These are phyloP conservation scores for Dentipellis sp. DNA, from an alignment of 768 basidiomycete species.

Conservation along the genomic window DNA sequence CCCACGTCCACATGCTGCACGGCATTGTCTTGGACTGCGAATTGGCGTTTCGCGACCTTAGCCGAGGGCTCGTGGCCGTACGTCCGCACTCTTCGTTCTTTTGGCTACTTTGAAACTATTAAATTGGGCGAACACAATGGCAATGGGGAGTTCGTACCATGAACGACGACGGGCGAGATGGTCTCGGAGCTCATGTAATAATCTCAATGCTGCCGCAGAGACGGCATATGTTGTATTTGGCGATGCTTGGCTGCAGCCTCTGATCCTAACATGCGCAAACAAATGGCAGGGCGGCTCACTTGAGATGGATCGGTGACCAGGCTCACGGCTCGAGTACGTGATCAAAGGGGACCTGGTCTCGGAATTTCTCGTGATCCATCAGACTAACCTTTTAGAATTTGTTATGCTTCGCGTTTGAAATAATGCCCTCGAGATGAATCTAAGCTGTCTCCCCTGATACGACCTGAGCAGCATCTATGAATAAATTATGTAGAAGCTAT, in stretches of 20 bases:
- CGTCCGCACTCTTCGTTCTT: constrained; percentile 32
- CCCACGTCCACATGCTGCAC: constrained; percentile 42
- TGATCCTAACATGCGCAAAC: neutral
- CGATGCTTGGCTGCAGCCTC: neutral
- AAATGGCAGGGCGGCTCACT: neutral
- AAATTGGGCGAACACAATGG: neutral
- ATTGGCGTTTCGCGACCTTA: constrained; percentile 36
- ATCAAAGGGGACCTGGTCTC: too few species aligned
- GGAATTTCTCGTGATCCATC: too few species aligned
- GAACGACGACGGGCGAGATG: too few species aligned
- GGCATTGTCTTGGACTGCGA: constrained; percentile 39
- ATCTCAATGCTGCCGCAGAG: neutral
- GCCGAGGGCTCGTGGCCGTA: constrained; percentile 42
- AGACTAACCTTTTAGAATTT: too few species aligned
- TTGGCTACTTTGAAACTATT: constrained; percentile 15
- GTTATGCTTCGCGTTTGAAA: too few species aligned
- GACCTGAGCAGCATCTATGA: too few species aligned
- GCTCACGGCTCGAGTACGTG: too few species aligned
- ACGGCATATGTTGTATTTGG: neutral
- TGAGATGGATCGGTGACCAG: too few species aligned
- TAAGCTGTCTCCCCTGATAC: too few species aligned
- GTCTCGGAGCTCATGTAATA: neutral
- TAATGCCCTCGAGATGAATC: too few species aligned
- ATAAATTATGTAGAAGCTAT: too few species aligned
- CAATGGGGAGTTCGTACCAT: too few species aligned